A percentile compares a stretch with the other conserved stretches of the same genome.
These are phyloP conservation scores for Theileria sp. DNA, from an alignment of 169 alveolate species.

Conservation along the genomic window DNA sequence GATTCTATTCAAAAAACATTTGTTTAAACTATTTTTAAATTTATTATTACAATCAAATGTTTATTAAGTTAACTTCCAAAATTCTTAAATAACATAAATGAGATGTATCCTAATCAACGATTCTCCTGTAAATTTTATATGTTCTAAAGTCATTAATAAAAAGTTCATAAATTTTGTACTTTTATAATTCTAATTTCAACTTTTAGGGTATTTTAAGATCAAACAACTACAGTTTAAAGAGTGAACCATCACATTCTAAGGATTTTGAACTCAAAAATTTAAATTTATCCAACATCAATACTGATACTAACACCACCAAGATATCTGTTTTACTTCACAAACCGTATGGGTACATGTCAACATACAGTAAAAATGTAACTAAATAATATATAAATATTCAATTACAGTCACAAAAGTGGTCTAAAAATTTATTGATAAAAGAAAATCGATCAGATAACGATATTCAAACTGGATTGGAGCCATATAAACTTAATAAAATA, in stretches of 20 bases:
- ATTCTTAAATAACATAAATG: constrained; percentile 1
- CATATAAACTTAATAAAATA: constrained; percentile 29
- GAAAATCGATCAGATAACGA: constrained; percentile 51
- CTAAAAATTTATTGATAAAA: constrained; percentile 40
- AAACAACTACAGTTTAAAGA: constrained; percentile 12
- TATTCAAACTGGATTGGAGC: constrained; percentile 17
- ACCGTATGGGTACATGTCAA: constrained; percentile 59
- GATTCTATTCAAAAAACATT: neutral
- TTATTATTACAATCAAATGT: neutral
- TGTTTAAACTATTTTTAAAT: neutral
- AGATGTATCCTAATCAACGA: neutral
- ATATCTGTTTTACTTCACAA: constrained; percentile 53
- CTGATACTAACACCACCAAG: constrained; percentile 10
- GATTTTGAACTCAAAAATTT: neutral
- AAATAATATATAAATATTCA: neutral
- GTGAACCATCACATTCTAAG: constrained; percentile 13
- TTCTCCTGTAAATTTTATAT: constrained; percentile 31
- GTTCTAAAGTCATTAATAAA: constrained; percentile 42
- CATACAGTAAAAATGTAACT: constrained; percentile 25
- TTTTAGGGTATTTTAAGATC: constrained; percentile 35
- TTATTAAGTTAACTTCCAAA: neutral
- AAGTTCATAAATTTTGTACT: constrained; percentile 39
- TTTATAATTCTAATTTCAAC: neutral
- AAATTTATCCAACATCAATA: constrained; percentile 5
- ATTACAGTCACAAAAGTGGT: constrained; percentile 39